These are phyloP conservation scores for Maudiozyma saulgeensis DNA, from an alignment of 805 yeast species.

Conservation along the genomic window DNA sequence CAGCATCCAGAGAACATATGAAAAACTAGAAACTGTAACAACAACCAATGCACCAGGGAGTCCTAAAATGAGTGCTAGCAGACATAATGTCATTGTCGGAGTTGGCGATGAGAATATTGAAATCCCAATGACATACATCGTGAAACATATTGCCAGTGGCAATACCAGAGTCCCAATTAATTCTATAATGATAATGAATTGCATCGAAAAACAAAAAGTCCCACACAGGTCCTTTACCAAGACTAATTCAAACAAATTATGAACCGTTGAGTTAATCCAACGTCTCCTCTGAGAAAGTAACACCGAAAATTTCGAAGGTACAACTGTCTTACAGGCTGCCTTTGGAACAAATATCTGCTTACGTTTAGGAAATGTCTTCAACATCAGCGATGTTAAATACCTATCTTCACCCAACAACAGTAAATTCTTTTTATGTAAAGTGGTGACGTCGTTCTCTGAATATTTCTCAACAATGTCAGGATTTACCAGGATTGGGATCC, in stretches of 20 bases:
- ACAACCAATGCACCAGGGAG: slow-evolving; percentile 76
- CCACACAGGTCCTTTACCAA: slow-evolving; percentile 85
- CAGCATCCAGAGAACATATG: slow-evolving; percentile 69
- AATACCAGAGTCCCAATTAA: slow-evolving; percentile 78
- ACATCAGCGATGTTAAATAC: slow-evolving; percentile 74
- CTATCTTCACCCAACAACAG: slow-evolving; percentile 86
- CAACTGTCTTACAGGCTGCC: slow-evolving; percentile 87
- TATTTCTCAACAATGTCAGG: slow-evolving; percentile 91
- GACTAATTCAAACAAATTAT: slow-evolving; percentile 79
- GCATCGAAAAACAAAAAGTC: slow-evolving; percentile 91
- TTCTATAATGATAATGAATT: slow-evolving; percentile 77
- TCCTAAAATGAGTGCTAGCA: slow-evolving; percentile 74
- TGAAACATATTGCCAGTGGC: slow-evolving; percentile 80
- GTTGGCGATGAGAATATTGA: slow-evolving; percentile 69
- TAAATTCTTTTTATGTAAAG: slow-evolving; percentile 79
- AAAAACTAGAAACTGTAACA: slow-evolving; percentile 65
- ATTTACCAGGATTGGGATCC: slow-evolving; percentile 91
- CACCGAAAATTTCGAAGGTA: slow-evolving; percentile 70
- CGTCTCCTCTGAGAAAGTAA: slow-evolving; percentile 88
- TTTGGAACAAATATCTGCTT: slow-evolving; percentile 80
- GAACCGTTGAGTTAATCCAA: slow-evolving; percentile 94
- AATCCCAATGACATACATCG: slow-evolving; percentile 64
- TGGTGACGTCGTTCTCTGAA: slow-evolving; percentile 73
- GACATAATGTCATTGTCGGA: slow-evolving; percentile 64
- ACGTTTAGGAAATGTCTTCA: slow-evolving; percentile 81